Evolutionary conservation across 1,284 basidiomycete species (phyloP), one percentile per base, ranked within the genome.

Genomic region (Moniliophthora roreri): DNA sequence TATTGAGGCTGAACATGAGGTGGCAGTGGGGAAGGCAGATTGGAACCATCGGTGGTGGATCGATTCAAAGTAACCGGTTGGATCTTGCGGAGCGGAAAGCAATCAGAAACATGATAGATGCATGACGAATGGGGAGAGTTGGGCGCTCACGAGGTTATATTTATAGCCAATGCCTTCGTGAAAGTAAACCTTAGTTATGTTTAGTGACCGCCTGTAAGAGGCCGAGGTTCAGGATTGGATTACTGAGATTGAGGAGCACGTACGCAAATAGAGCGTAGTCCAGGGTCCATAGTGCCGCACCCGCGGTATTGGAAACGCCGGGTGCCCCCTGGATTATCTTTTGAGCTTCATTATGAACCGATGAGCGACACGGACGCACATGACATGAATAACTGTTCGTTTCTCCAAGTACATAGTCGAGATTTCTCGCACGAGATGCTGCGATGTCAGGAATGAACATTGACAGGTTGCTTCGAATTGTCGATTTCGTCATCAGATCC

Each of bases 261-360:
- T 56, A 76, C 65, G 75, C 75, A 55, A 70, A 84, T 5, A 90
- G 68, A 0, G 77, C 70, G 62, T 88, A 87, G 63, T 89, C 85
- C 53, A 87, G 69, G 1, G 76, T 73, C 87, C 87, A 89, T 21
- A 90, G 67, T 15, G 84, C 82, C 2, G 85, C 83, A 34, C 86
- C 87, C 9, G 81, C 87, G 1, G 81, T 80, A 61, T 89, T 84
- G 64, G 83, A 85, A 15, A 87, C 80, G 3, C 80, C 81, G 26
- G 85, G 83, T 8, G 82, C 79, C 52, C 87, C 87, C 71, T 72
- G 73, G 42, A 66, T 62, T 54, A 65, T 67, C 55, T 57, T 47
- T 48, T 26, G 32, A 40, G 50, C 34, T 40, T 40, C n/a, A 15
- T 26, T 8, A 41, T 38, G 4, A 48, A 48, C 45, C 39, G 20